Conservation (phyloP, 2,329 filamentous ascomycete genomes). For the Nectriaceae sp. region DNA sequence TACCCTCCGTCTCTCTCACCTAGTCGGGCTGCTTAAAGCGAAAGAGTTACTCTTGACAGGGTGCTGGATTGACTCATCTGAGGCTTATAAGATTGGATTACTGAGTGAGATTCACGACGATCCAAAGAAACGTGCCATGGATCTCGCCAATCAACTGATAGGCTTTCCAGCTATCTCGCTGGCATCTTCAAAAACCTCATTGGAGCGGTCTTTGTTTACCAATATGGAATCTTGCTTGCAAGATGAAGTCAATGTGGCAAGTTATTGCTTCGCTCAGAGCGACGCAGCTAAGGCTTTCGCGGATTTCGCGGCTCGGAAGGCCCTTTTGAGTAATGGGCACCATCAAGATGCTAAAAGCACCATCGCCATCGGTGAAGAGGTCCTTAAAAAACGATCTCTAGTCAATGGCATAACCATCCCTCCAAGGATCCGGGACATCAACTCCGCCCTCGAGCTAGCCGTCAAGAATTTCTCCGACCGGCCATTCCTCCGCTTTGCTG, state of each 20-base stretch:
- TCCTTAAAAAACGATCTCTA: neutral
- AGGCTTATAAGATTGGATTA: constrained; percentile 2
- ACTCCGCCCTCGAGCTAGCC: neutral
- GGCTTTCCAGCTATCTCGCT: constrained; percentile 1
- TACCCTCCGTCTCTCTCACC: constrained; percentile 4
- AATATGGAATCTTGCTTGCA: constrained; percentile 5
- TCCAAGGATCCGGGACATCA: constrained; percentile 1
- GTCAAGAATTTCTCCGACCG: neutral
- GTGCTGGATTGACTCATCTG: constrained; percentile 2
- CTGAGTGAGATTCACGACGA: constrained; percentile 5
- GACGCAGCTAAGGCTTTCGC: constrained; percentile 4
- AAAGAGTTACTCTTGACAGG: constrained; percentile 5
- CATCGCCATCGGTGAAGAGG: neutral
- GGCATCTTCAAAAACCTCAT: constrained; percentile 2
- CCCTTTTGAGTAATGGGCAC: neutral
- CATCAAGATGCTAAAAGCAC: neutral
- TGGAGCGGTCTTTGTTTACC: constrained; percentile 2
- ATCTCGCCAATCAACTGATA: neutral
- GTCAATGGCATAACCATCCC: neutral
- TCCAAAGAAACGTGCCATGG: constrained; percentile 2
- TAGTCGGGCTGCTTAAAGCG: constrained; percentile 7
- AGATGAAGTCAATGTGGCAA: constrained; percentile 6
- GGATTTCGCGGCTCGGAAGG: constrained; percentile 2
- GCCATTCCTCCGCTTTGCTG: constrained; percentile 4
- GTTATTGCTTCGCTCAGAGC: constrained; percentile 7